Evolutionary conservation across 2,329 filamentous ascomycete species (phyloP), one percentile per base, ranked within the genome.

Genomic region (Ophiostoma piceae): DNA sequence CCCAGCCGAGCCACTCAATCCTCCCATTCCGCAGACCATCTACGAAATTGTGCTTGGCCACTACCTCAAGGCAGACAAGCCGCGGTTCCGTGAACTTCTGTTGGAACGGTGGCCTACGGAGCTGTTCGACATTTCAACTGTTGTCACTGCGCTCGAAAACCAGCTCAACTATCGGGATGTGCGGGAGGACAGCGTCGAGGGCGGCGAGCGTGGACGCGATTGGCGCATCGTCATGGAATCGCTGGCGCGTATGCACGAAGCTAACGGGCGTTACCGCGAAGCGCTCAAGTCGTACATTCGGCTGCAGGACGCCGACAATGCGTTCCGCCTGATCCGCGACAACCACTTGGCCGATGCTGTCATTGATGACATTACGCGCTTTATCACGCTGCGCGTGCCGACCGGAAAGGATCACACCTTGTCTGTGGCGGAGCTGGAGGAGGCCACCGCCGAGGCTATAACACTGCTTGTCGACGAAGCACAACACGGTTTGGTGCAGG

Each of bases 11-110:
- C 87, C 88, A n/a, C 84, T 96, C 77, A 87, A 86, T 37, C 94
- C 94, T 8, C 90, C 92, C 0, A 84, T 99, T 14, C 89, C 92
- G 0, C 88, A 89, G 0, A 86, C 90, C 12, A 88, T 97, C 26
- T 99, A 97, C 77, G 94, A 98, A 77, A 87, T 94, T 29, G 86
- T 98, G 26, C 85, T 99, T 0, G 91, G 90, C 0, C 91, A 98
- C 79, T 99, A 98, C 78, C 89, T 97, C 68, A 87, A 90, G 72
- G 86, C 85, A 22, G 90, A 97, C 78, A 89, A 92, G 75, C 84
- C 84, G 68, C 87, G 88, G 47, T 91, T 98, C 75, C 89, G 87
- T 72, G 88, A 94, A 71, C 79, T 99, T 43, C 83, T 98, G 8
- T 83, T 98, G 8, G 91, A 96, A 39, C 82, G 85, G 57, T 98